phyloP scores from a whole-genome alignment of 805 yeast species.

The Myxozyma udenii region DNA sequence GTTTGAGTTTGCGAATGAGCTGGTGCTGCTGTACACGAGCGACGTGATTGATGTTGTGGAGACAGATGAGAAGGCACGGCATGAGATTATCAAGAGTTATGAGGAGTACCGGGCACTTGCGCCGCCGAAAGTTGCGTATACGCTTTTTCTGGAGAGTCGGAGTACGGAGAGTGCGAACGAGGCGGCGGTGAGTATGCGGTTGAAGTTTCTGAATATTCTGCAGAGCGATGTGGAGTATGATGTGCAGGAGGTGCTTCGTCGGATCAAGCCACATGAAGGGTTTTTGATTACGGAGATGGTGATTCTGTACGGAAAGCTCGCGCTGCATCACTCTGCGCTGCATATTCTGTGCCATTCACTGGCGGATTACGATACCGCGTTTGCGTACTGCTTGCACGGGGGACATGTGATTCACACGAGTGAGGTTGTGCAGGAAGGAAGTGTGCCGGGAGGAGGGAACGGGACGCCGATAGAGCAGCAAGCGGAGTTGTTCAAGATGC shows the following conservation, averaged over 20 bases:
- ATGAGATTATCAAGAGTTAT: constrained; percentile 31
- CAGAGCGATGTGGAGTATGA: constrained; percentile 31
- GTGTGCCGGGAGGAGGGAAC: not conserved
- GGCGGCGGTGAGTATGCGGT: constrained; percentile 29
- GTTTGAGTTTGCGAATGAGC: constrained; percentile 35
- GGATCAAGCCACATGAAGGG: constrained; percentile 34
- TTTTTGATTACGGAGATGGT: constrained; percentile 38
- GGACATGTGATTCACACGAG: constrained; percentile 26
- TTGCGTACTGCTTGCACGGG: constrained; percentile 37
- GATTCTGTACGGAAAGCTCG: constrained; percentile 34
- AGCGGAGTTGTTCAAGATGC: constrained; percentile 32
- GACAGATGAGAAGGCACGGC: constrained; percentile 19
- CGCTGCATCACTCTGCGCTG: constrained; percentile 37
- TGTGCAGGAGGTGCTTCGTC: constrained; percentile 29
- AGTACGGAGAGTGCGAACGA: constrained; percentile 12
- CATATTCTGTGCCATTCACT: constrained; percentile 36
- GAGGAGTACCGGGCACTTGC: constrained; percentile 30
- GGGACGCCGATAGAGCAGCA: constrained; percentile 17
- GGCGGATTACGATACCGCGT: constrained; percentile 38
- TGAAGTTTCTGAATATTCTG: constrained; percentile 33
- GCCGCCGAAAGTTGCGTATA: constrained; percentile 39
- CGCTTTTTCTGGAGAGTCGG: constrained; percentile 29
- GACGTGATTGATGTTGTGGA: constrained; percentile 36
- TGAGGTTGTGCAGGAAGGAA: constrained; percentile 9
- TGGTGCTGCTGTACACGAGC: constrained; percentile 37